Conservation (phyloP, 768 basidiomycete genomes). For the Lentinula lateritia region DNA sequence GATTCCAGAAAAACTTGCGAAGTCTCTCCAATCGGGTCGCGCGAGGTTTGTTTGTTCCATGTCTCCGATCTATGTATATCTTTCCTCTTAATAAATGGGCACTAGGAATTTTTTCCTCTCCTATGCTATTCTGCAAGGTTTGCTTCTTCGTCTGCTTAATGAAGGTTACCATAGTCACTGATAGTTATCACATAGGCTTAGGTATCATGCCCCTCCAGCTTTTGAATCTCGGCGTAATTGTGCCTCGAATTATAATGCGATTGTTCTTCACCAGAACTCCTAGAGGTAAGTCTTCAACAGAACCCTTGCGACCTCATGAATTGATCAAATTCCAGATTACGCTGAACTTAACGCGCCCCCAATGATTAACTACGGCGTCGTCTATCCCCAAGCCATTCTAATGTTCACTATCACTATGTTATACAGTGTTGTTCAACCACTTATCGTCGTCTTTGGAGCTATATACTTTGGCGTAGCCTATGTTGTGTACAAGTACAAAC, state of each 20-base stretch:
- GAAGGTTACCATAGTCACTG: conserved; percentile 4
- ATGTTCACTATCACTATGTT: conserved; percentile 93
- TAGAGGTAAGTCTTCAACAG: conserved; percentile 50
- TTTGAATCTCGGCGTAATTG: conserved; percentile 83
- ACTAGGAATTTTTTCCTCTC: conserved; percentile 76
- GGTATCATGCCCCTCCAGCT: conserved; percentile 96
- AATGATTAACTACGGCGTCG: conserved; percentile 95
- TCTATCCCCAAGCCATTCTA: conserved; percentile 95
- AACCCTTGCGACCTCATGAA: background rate
- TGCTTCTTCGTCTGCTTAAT: background rate
- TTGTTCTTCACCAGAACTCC: conserved; percentile 85
- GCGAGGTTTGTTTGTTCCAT: conserved; percentile 45
- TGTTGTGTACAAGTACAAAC: conserved; percentile 97
- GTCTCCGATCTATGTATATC: conserved; percentile 2
- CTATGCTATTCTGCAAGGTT: conserved; percentile 82
- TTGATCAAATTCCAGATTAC: conserved; percentile 52
- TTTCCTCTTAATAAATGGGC: conserved; percentile 2
- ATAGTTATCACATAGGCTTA: conserved; percentile 42
- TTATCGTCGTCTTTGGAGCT: conserved; percentile 93
- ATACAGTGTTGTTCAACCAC: conserved; percentile 93
- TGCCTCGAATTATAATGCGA: conserved; percentile 71
- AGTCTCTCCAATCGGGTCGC: conserved; percentile 70
- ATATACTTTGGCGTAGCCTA: conserved; percentile 96
- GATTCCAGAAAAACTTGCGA: conserved; percentile 89
- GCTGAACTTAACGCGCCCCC: conserved; percentile 97